These are phyloP conservation scores for Ceratocystis huliohia DNA, from an alignment of 2,329 filamentous ascomycete genomes.

Conservation along the genomic window DNA sequence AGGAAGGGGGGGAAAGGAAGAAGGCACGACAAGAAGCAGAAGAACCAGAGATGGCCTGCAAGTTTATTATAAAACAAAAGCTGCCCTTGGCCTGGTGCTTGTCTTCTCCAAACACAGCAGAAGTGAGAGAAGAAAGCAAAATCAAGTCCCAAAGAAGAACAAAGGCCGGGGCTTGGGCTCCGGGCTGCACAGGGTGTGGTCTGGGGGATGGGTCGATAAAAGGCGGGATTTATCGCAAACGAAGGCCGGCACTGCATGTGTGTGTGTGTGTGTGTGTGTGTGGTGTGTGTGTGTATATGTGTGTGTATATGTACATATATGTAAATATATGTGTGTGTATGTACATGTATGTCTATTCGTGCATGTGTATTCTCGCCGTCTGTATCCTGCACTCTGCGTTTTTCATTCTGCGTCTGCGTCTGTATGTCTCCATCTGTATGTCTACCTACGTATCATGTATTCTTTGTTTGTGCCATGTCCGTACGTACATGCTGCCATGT, in stretches of 20 bases:
- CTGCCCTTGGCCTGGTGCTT: background rate
- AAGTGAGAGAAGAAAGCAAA: background rate
- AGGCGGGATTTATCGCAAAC: background rate
- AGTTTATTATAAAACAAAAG: background rate
- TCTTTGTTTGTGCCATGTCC: too few species aligned
- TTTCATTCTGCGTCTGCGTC: background rate
- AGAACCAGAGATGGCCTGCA: background rate
- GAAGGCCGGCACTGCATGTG: background rate
- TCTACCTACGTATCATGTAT: too few species aligned
- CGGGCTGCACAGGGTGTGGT: background rate
- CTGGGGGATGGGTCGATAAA: background rate
- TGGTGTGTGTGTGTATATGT: background rate
- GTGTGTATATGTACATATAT: background rate
- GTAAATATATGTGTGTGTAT: too few species aligned
- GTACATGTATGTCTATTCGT: background rate
- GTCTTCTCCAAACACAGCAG: background rate
- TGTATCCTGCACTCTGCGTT: too few species aligned
- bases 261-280: background rate
- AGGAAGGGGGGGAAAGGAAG: background rate
- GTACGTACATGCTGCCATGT: too few species aligned
- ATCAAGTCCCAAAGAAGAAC: background rate
- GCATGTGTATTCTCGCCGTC: too few species aligned
- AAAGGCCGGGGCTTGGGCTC: background rate
- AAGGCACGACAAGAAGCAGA: background rate
- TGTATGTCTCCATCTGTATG: background rate